Evolutionary conservation across 2,329 filamentous ascomycete species (phyloP).

Genomic region (Trichoderma atroviride): DNA sequence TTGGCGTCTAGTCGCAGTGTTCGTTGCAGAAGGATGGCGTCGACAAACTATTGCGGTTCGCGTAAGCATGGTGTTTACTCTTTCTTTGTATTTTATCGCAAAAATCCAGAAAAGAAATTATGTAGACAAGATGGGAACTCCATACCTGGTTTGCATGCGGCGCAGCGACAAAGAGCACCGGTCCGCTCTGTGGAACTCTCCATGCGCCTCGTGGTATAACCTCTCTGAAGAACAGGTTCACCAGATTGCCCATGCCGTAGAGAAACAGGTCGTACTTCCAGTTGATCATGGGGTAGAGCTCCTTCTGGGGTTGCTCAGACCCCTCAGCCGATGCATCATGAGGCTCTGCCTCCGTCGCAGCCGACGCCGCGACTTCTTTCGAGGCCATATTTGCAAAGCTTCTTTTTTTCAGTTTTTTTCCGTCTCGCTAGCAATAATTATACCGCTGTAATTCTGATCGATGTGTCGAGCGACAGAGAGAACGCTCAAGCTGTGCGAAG

Average conservation of each 20-base stretch:
- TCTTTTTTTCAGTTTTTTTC: background rate
- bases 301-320: constrained; percentile 44
- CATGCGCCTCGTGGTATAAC: constrained; percentile 93
- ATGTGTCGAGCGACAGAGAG: background rate
- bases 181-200: constrained; percentile 86
- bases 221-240: constrained; percentile 97
- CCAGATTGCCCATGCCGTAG: constrained; percentile 77
- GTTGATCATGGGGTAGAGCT: constrained; percentile 69
- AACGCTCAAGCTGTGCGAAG: background rate
- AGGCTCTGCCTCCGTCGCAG: constrained; percentile 29
- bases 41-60: constrained; percentile 74
- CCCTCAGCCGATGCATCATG: constrained; percentile 22
- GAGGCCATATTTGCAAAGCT: constrained; percentile 26
- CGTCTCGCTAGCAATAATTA: background rate
- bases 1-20: constrained; percentile 84
- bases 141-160: constrained; percentile 92
- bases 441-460: background rate
- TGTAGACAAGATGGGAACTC: background rate
- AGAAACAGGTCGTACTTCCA: constrained; percentile 79
- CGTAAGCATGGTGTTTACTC: background rate
- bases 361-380: constrained; percentile 33
- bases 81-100: background rate
- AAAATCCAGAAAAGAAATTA: background rate
- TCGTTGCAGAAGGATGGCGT: constrained; percentile 90
- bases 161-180: constrained; percentile 92